Percentiles rank a stretch among this genome's conserved stretches.
These are phyloP conservation scores for Clavispora carvajalis DNA, from an alignment of 805 yeast genomes.

Conservation along the genomic window DNA sequence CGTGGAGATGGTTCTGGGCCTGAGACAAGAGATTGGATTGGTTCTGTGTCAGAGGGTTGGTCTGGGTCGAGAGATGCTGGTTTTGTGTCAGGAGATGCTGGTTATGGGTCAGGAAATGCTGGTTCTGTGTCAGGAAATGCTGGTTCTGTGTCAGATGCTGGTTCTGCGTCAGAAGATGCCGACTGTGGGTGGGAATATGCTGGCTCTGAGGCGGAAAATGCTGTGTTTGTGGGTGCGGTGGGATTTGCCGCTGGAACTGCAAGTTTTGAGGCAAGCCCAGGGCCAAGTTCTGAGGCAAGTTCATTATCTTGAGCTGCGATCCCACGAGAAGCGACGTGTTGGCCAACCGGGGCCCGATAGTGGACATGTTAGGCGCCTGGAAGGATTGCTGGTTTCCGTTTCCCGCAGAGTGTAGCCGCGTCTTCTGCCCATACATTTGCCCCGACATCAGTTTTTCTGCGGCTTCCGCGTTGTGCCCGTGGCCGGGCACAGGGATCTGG, in stretches of 20 bases:
- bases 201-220: too few relatives aligned
- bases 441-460: conserved; percentile 5
- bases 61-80: not conserved
- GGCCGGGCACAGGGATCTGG: not conserved
- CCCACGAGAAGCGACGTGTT: conserved; percentile 5
- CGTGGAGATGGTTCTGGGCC: not conserved
- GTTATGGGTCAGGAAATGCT: conserved; percentile 3
- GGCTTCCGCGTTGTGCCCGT: not conserved
- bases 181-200: too few relatives aligned
- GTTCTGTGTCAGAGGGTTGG: too few relatives aligned
- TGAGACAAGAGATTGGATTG: too few relatives aligned
- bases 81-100: conserved; percentile 1
- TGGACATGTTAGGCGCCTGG: conserved; percentile 4
- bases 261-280: conserved; percentile 3
- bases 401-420: not conserved
- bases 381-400: not conserved
- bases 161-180: not conserved
- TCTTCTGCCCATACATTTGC: conserved; percentile 6
- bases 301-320: conserved; percentile 8
- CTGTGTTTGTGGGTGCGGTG: not conserved
- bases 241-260: conserved; percentile 3
- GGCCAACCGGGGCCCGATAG: conserved; percentile 7
- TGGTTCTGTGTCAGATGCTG: not conserved
- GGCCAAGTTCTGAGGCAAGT: conserved; percentile 3
- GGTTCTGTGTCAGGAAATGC: conserved; percentile 3